Conservation (phyloP, 1,284 basidiomycete species). For the Cryptococcus neoformans region DNA sequence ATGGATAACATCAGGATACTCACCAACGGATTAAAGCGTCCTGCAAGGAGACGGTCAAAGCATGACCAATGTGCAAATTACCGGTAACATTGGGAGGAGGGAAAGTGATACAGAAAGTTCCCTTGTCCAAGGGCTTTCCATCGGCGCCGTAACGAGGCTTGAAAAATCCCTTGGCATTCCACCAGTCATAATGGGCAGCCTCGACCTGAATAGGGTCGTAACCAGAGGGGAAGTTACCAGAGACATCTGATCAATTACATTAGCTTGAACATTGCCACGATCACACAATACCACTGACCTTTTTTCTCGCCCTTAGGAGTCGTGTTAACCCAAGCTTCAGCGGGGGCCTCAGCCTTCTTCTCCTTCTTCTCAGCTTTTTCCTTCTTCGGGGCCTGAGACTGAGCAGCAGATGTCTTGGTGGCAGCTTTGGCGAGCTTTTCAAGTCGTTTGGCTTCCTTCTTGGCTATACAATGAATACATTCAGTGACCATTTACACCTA, state of each 20-base stretch:
- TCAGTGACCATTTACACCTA: background rate
- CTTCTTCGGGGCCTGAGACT: slow-evolving; percentile 59
- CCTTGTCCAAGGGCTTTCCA: slow-evolving; percentile 58
- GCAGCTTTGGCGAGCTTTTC: slow-evolving; percentile 61
- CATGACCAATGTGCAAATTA: slow-evolving; percentile 94
- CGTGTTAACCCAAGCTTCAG: slow-evolving; percentile 70
- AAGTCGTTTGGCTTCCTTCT: slow-evolving; percentile 68
- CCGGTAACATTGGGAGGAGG: slow-evolving; percentile 99
- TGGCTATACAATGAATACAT: slow-evolving; percentile 29
- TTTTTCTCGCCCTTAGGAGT: slow-evolving; percentile 90
- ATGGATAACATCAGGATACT: slow-evolving; percentile 27
- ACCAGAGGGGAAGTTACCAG: slow-evolving; percentile 63
- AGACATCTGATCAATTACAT: slow-evolving; percentile 63
- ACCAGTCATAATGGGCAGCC: slow-evolving; percentile 98
- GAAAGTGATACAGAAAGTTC: slow-evolving; percentile 80
- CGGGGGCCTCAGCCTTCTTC: slow-evolving; percentile 60
- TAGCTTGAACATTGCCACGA: background rate
- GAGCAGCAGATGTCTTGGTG: slow-evolving; percentile 55
- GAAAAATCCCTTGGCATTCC: slow-evolving; percentile 88
- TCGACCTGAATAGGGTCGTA: slow-evolving; percentile 97
- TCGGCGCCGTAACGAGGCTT: slow-evolving; percentile 66
- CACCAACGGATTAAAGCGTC: slow-evolving; percentile 85
- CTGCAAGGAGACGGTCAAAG: slow-evolving; percentile 88
- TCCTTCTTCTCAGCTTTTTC: slow-evolving; percentile 61
- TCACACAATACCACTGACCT: slow-evolving; percentile 53